phyloP scores from a whole-genome alignment of 306 rosid species.

The Fragaria iinumae region DNA sequence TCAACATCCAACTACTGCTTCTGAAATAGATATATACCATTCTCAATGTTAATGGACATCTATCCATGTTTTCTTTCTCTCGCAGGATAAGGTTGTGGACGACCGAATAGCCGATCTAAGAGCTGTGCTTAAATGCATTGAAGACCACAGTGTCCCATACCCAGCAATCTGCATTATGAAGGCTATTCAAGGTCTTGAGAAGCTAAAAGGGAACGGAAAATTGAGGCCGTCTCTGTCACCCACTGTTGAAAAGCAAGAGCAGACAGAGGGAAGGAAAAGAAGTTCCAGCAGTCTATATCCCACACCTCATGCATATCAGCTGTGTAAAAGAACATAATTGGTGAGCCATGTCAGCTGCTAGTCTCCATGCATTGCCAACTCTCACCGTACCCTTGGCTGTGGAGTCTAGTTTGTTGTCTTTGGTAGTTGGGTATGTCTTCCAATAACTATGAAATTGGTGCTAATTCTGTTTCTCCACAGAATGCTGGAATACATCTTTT shows the following conservation, averaged over 20 bases:
- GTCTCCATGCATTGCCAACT: neutral
- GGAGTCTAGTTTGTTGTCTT: neutral
- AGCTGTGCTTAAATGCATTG: slow-evolving; percentile 34
- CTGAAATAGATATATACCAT: neutral
- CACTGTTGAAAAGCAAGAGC: slow-evolving; percentile 3
- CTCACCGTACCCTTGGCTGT: neutral
- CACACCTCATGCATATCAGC: neutral
- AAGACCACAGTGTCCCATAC: slow-evolving; percentile 35
- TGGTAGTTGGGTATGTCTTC: neutral
- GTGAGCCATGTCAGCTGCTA: slow-evolving; percentile 1
- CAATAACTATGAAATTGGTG: neutral
- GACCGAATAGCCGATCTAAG: slow-evolving; percentile 32
- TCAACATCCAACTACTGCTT: neutral
- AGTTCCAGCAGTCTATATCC: neutral
- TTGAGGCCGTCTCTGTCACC: neutral
- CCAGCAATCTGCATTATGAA: slow-evolving; percentile 27
- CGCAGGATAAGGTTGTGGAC: slow-evolving; percentile 37
- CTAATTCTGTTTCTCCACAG: neutral
- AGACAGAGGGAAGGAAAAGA: neutral
- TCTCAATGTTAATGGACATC: neutral
- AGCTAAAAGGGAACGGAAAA: slow-evolving; percentile 18
- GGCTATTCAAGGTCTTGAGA: slow-evolving; percentile 22
- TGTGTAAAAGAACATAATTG: neutral
- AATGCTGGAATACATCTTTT: neutral
- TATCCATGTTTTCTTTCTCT: neutral